Conservation (phyloP, 139 green algal species). For the Picochlorum sp. region DNA sequence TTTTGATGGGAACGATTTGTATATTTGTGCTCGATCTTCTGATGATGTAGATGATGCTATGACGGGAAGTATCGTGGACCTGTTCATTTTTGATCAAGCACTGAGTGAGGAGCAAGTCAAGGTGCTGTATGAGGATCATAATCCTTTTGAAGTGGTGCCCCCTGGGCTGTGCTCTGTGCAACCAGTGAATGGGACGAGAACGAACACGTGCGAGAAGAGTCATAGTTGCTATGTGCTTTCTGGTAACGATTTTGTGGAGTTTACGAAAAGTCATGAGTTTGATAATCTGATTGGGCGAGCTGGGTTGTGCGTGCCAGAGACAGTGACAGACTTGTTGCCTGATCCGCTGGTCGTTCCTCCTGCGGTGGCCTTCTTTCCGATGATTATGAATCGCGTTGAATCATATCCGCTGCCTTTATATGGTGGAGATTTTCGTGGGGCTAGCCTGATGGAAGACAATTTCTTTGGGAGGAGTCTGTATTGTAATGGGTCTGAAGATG, state of each 20-base stretch:
- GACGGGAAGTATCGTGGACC: constrained; percentile 27
- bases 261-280: neutral
- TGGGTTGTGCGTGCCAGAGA: constrained; percentile 1
- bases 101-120: constrained; percentile 11
- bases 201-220: neutral
- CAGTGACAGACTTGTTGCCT: constrained; percentile 4
- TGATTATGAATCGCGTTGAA: neutral
- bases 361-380: neutral
- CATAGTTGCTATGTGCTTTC: neutral
- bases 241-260: neutral
- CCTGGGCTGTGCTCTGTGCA: neutral
- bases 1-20: too few species aligned
- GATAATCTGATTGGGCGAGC: neutral
- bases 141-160: neutral
- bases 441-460: constrained; percentile 4
- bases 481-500: constrained; percentile 1
- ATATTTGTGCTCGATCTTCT: too few species aligned
- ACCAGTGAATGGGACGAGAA: neutral
- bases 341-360: neutral
- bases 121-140: constrained; percentile 4
- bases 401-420: constrained; percentile 22
- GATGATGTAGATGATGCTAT: constrained; percentile 1
- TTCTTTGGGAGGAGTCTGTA: constrained; percentile 23
- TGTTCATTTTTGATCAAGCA: constrained; percentile 18
- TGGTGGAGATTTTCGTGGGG: neutral